phyloP scores from a whole-genome alignment of 2,329 filamentous ascomycete species.

The Fusarium foetens region DNA sequence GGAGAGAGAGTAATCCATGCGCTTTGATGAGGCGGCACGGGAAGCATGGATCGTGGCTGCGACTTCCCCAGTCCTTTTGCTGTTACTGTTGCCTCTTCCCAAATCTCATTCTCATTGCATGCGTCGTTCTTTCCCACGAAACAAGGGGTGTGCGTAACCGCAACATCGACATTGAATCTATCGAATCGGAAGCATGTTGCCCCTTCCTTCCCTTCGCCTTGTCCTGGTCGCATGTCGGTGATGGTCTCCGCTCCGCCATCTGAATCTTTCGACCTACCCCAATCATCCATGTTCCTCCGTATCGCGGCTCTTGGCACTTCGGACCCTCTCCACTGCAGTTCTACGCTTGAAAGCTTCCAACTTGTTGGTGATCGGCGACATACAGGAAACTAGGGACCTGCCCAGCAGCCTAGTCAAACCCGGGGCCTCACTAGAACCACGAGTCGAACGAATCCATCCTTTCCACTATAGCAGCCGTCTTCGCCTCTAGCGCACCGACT shows the following conservation, averaged over 20 bases:
- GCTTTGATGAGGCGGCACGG: slow-evolving; percentile 5
- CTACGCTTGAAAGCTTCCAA: slow-evolving; percentile 5
- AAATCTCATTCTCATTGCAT: slow-evolving; percentile 17
- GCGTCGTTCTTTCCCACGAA: slow-evolving; percentile 17
- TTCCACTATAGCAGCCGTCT: slow-evolving; percentile 15
- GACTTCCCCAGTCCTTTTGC: slow-evolving; percentile 5
- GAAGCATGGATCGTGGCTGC: neutral
- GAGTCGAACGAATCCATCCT: slow-evolving; percentile 7
- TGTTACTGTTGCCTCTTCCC: neutral
- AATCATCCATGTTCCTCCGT: slow-evolving; percentile 40
- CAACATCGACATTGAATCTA: slow-evolving; percentile 10
- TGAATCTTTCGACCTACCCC: slow-evolving; percentile 34
- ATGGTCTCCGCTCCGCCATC: slow-evolving; percentile 27
- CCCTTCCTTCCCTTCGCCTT: slow-evolving; percentile 12
- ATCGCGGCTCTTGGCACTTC: slow-evolving; percentile 35
- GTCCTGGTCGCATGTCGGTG: slow-evolving; percentile 18
- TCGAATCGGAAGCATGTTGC: slow-evolving; percentile 29
- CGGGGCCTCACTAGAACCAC: slow-evolving; percentile 3
- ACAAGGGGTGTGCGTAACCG: slow-evolving; percentile 34
- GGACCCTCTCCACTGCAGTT: slow-evolving; percentile 26
- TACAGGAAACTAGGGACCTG: slow-evolving; percentile 14
- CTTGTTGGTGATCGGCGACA: slow-evolving; percentile 29
- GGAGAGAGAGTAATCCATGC: neutral
- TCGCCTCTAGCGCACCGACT: neutral
- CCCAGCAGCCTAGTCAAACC: slow-evolving; percentile 2